Percentiles rank a stretch among this genome's conserved stretches.
Conservation (phyloP, 225 moss, liverwort and hornwort genomes). For the Polytrichum commune region DNA sequence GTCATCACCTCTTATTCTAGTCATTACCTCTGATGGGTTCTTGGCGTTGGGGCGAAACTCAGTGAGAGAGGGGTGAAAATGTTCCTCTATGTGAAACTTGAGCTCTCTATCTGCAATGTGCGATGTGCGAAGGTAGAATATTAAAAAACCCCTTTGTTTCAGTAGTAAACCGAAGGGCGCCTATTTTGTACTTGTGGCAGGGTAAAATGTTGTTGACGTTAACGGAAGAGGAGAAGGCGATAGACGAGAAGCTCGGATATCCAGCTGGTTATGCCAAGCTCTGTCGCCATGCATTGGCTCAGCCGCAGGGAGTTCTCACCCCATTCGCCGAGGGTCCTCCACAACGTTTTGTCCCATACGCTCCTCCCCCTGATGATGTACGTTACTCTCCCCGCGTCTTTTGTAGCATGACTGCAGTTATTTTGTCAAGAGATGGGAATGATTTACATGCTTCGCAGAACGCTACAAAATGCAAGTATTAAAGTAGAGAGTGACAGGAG, state of each 20-base stretch:
- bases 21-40: background rate
- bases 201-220: constrained; percentile 51
- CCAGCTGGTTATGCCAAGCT: constrained; percentile 46
- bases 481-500: too few species aligned
- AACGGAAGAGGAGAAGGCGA: constrained; percentile 46
- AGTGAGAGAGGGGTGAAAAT: background rate
- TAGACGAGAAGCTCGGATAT: constrained; percentile 52
- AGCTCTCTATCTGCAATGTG: background rate
- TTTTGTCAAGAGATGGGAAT: background rate
- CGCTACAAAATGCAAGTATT: background rate
- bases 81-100: background rate
- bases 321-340: constrained; percentile 51
- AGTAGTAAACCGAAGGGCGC: background rate
- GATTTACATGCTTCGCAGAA: background rate
- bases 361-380: constrained; percentile 49
- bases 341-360: constrained; percentile 55
- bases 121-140: background rate
- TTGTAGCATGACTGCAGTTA: background rate
- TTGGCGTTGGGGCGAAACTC: too few species aligned
- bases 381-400: constrained; percentile 3
- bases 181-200: constrained; percentile 12
- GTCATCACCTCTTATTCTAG: background rate
- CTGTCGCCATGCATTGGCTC: constrained; percentile 41
- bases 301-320: constrained; percentile 47
- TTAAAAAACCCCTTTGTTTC: too few species aligned